A percentile compares a stretch with the other conserved stretches of the same genome.
phyloP scores from a whole-genome alignment of 2,329 filamentous ascomycete species.

The Penicillium polonicum region DNA sequence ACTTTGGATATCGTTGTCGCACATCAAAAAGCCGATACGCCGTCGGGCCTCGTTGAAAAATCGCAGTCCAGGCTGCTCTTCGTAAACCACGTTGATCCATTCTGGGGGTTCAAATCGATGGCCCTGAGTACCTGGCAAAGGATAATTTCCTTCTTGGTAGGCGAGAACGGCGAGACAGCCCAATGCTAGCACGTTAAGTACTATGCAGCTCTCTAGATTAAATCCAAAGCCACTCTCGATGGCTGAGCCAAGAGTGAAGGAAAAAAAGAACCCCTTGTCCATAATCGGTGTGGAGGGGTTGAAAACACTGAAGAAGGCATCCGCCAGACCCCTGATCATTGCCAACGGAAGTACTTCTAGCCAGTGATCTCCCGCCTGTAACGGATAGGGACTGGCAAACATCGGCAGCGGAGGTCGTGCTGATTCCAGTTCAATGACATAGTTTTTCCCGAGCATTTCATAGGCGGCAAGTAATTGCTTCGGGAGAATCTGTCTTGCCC shows the following conservation, averaged over 20 bases:
- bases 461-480: constrained; percentile 40
- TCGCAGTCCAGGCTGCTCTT: constrained; percentile 48
- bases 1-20: constrained; percentile 50
- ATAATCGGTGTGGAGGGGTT: constrained; percentile 55
- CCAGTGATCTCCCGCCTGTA: constrained; percentile 43
- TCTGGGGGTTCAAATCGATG: constrained; percentile 38
- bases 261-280: constrained; percentile 53
- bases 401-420: constrained; percentile 46
- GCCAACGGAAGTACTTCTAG: constrained; percentile 49
- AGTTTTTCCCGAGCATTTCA: constrained; percentile 47
- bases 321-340: constrained; percentile 52
- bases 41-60: constrained; percentile 57
- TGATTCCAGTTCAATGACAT: constrained; percentile 52
- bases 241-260: constrained; percentile 50
- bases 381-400: constrained; percentile 39
- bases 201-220: constrained; percentile 53
- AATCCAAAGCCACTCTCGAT: constrained; percentile 53
- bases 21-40: constrained; percentile 53
- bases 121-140: constrained; percentile 39
- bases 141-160: constrained; percentile 51
- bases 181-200: constrained; percentile 52
- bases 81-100: constrained; percentile 40
- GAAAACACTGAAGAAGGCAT: constrained; percentile 56
- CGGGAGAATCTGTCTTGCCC: constrained; percentile 47
- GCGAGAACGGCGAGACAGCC: constrained; percentile 52